A percentile compares a stretch with the other conserved stretches of the same genome.
Conservation (phyloP, 108 stramenopile genomes). For the Cyclotella kingstonii region DNA sequence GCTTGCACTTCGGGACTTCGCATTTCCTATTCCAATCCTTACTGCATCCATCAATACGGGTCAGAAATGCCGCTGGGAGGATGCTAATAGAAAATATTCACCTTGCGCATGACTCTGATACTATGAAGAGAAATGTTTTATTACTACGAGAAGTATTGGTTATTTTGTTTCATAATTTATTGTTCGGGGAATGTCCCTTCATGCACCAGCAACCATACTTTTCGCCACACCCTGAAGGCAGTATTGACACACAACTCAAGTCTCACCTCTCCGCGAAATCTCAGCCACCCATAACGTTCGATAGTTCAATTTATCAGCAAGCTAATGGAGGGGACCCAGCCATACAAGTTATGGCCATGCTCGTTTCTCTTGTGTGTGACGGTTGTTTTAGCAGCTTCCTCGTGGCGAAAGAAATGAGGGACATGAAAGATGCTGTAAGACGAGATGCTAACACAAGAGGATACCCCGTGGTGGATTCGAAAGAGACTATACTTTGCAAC, state of each 20-base stretch:
- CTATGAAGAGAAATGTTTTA: not conserved
- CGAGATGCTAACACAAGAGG: not conserved
- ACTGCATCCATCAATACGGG: slow-evolving; percentile 28
- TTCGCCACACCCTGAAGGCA: no score
- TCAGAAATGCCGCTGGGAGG: slow-evolving; percentile 18
- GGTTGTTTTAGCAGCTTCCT: slow-evolving; percentile 31
- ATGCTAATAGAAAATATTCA: slow-evolving; percentile 32
- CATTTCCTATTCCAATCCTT: slow-evolving; percentile 40
- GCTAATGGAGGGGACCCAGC: slow-evolving; percentile 31
- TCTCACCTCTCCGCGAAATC: not conserved
- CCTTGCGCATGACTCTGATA: not conserved
- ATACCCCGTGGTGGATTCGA: not conserved
- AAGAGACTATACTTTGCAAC: slow-evolving; percentile 1
- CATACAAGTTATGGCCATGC: slow-evolving; percentile 40
- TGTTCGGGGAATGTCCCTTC: slow-evolving; percentile 26
- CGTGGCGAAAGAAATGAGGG: slow-evolving; percentile 18
- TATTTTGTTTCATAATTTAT: slow-evolving; percentile 13
- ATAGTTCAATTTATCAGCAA: slow-evolving; percentile 7
- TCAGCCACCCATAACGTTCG: not conserved
- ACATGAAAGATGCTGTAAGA: not conserved
- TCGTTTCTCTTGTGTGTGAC: slow-evolving; percentile 25
- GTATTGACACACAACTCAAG: no score
- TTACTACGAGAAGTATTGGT: slow-evolving; percentile 24
- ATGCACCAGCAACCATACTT: no score
- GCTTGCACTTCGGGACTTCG: slow-evolving; percentile 17